Percentiles rank a stretch among this genome's conserved stretches.
Conservation (phyloP, 1,139 yeast genomes). For the Pichiaceae sp. region DNA sequence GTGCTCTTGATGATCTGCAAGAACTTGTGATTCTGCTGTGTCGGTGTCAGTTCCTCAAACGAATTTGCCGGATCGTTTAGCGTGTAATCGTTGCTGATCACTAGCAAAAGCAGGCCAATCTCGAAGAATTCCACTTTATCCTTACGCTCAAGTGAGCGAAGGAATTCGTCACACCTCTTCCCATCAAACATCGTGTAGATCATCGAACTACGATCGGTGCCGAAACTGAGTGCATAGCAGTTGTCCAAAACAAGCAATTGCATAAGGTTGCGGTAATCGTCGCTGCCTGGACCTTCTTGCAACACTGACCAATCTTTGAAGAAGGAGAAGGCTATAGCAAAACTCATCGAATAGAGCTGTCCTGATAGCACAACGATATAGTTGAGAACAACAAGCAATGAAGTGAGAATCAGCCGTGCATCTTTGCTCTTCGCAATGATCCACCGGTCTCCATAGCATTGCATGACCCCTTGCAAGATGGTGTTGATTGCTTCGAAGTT, state of each 20-base stretch:
- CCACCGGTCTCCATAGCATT: conserved; percentile 36
- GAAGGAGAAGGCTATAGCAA: conserved; percentile 44
- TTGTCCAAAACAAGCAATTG: conserved; percentile 45
- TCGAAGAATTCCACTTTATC: conserved; percentile 10
- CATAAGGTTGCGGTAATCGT: conserved; percentile 33
- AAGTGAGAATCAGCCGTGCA: conserved; percentile 33
- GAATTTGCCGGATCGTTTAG: conserved; percentile 7
- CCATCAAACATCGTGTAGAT: conserved; percentile 27
- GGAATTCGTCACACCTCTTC: conserved; percentile 32
- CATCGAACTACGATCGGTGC: conserved; percentile 35
- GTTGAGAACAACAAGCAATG: conserved; percentile 43
- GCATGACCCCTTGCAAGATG: conserved; percentile 33
- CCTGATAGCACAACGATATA: conserved; percentile 52
- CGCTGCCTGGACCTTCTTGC: conserved; percentile 18
- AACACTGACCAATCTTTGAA: conserved; percentile 52
- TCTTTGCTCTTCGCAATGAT: conserved; percentile 22
- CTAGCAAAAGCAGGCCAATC: conserved; percentile 22
- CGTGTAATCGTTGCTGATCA: conserved; percentile 12
- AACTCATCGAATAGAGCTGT: conserved; percentile 45
- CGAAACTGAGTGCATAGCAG: conserved; percentile 48
- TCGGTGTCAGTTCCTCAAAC: conserved; percentile 15
- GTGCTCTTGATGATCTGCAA: conserved; percentile 16
- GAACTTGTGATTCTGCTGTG: conserved; percentile 18
- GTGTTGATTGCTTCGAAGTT: conserved; percentile 27
- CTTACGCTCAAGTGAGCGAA: conserved; percentile 27